phyloP scores from a whole-genome alignment of 2,329 filamentous ascomycete genomes.

The Fusarium sp. region DNA sequence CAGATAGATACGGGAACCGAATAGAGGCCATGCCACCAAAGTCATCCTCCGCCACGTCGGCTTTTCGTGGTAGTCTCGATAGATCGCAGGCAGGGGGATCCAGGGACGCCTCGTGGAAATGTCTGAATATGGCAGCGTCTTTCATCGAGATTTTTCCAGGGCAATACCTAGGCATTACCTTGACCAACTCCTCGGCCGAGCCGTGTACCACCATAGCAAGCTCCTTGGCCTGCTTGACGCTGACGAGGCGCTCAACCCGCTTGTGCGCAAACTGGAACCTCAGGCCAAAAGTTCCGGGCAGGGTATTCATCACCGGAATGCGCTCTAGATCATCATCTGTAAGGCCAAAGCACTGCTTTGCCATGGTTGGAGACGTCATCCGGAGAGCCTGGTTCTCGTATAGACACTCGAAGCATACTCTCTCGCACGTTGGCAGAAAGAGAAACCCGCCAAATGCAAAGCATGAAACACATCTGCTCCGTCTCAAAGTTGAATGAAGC shows the following conservation, averaged over 20 bases:
- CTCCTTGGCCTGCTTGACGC: constrained; percentile 43
- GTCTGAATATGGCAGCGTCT: constrained; percentile 30
- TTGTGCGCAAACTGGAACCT: constrained; percentile 27
- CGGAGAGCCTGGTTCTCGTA: constrained; percentile 39
- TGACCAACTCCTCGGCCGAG: constrained; percentile 25
- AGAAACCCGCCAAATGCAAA: constrained; percentile 44
- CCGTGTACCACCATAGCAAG: constrained; percentile 43
- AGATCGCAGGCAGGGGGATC: constrained; percentile 40
- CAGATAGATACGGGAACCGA: constrained; percentile 40
- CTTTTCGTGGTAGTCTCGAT: constrained; percentile 30
- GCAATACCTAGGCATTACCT: constrained; percentile 19
- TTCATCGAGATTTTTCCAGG: constrained; percentile 25
- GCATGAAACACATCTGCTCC: constrained; percentile 43
- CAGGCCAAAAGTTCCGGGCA: constrained; percentile 40
- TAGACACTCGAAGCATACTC: constrained; percentile 46
- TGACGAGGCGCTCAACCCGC: constrained; percentile 39
- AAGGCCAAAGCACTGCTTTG: constrained; percentile 41
- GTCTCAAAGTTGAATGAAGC: constrained; percentile 38
- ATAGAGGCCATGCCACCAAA: constrained; percentile 42
- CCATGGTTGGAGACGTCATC: constrained; percentile 36
- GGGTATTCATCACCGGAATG: constrained; percentile 34
- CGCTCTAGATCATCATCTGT: constrained; percentile 33
- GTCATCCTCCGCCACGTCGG: constrained; percentile 32
- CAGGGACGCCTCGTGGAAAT: constrained; percentile 35
- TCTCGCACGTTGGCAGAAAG: constrained; percentile 47